Evolutionary conservation across 805 yeast species (phyloP), one percentile per base, ranked within the genome.

Genomic region (Suhomyces kilbournensis): DNA sequence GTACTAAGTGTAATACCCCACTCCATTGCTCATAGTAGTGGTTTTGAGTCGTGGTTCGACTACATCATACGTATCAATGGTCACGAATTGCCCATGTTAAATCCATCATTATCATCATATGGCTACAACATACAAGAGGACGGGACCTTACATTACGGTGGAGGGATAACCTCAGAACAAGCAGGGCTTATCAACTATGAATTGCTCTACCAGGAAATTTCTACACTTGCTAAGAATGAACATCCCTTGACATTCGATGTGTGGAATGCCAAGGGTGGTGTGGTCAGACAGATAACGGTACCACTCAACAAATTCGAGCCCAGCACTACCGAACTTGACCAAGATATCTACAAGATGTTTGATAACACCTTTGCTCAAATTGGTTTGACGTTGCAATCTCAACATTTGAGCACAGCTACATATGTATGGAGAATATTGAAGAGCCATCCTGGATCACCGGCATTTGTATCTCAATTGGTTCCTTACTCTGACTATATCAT

Each of bases 231-330:
- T 23, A 51, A 60, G 7, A 59, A 63, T 44, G 60, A 74, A 26
- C 69, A 74, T 22, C 67, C 75, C 3, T 69, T 88, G 5, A 69
- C 75, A 8, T 72, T 92, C 43, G 83, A 80, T 47, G 83, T 90
- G 2, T 92, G 97, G 96, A 83, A 82, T 44, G 94, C 96, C 2
- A 91, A 91, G 69, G 97, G 97, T 20, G 91, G 91, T 1, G 63
- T 76, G 7, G 47, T 71, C 15, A 64, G 79, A 51, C 66, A 65
- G 49, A 62, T 74, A 3, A 9, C 53, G 1, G 49, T 74, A 1
- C 69, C 71, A 12, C 52, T 72, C n/a, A 53, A 44, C 5, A 46
- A 47, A 23, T 51, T 47, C 43, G 49, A 44, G 4, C 52, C 39
- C 7, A 40, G 43, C 8, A 49, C 42, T 6, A 49, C 49, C 6